Base-by-base conservation (phyloP, 176 grass and related monocot genomes). In the Secale cereale region DNA sequence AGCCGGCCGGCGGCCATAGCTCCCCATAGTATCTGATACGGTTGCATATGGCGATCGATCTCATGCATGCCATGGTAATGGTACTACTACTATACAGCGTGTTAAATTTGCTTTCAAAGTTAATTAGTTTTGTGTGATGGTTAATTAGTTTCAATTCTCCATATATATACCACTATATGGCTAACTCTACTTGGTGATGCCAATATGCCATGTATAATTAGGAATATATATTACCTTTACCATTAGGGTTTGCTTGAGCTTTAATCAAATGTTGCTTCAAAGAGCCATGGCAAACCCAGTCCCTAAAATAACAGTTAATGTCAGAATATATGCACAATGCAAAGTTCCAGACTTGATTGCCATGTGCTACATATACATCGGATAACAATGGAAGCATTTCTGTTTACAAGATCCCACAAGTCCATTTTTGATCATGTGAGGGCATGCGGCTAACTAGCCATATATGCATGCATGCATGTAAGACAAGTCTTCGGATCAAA, bases 161-260 rank as follows among this genome's bases (percentile, higher is more conserved):
- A 74, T 48, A 30, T 45, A 30, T 45, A 74, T 57, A 57, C 54
- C 54, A 57, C 20, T 80, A 78, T 43, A 76, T 87, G 80, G 65
- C 41, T 87, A 36, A 45, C 41, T 86, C 43, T 64, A 41, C 66
- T 74, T 87, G 78, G 74, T 83, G 59, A 87, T 74, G 73, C 77
- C 70, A 76, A 75, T 65, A 65, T 76, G 70, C 59, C 70, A 84
- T 83, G 15, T 84, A 76, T 75, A 64, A 75, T 65, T 73, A 83
- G 78, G 73, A 31, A 82, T 41, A 67, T 31, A 67, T 37, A 86
- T 72, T 19, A 52, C 16, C 9, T 22, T 57, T 57, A 57, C 84
- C 70, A 64, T 22, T 79, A 90, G 85, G 89, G 85, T 91, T 87
- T 87, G 81, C 68, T 84, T 91, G 68, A 84, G 89, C 76, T 87